Percentiles rank a stretch among this genome's conserved stretches.
phyloP scores from a whole-genome alignment of 2,329 filamentous ascomycete genomes.

The Fusarium heterosporum region DNA sequence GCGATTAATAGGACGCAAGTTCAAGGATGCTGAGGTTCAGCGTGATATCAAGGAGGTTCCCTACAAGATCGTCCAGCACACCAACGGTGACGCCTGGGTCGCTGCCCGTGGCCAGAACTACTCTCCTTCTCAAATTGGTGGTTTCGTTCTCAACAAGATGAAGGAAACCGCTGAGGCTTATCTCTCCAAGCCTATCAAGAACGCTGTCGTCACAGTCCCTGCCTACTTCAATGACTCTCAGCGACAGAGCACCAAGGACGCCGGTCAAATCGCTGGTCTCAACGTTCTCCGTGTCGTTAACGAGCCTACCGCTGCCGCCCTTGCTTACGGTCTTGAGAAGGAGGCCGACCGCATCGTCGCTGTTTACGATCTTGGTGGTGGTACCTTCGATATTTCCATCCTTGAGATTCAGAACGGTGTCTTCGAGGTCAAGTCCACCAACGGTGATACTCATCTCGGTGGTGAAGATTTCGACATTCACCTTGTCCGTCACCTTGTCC shows the following conservation, averaged over 20 bases:
- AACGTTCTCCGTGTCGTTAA: slow-evolving; percentile 98
- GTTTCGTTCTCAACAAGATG: slow-evolving; percentile 97
- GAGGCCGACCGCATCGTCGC: slow-evolving; percentile 89
- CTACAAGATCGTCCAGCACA: slow-evolving; percentile 98
- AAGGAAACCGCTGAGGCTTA: slow-evolving; percentile 98
- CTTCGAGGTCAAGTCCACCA: slow-evolving; percentile 99
- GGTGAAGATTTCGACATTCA: slow-evolving; percentile 98
- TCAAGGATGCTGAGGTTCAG: slow-evolving; percentile 92
- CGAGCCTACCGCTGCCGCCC: slow-evolving; percentile 94
- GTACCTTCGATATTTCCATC: slow-evolving; percentile 99
- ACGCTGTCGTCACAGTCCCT: slow-evolving; percentile 95
- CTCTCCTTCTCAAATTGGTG: slow-evolving; percentile 98
- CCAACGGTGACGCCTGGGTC: slow-evolving; percentile 96
- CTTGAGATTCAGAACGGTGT: slow-evolving; percentile 98
- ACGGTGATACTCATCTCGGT: slow-evolving; percentile 98
- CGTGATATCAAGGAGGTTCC: slow-evolving; percentile 97
- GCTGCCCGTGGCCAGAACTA: slow-evolving; percentile 94
- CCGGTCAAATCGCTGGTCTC: slow-evolving; percentile 93
- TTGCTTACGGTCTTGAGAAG: slow-evolving; percentile 97
- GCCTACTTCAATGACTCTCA: slow-evolving; percentile 99
- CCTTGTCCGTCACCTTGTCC: slow-evolving; percentile 91
- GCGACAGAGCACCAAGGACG: slow-evolving; percentile 98
- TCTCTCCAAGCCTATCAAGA: slow-evolving; percentile 90
- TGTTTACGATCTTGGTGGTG: slow-evolving; percentile 97
- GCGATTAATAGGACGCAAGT: slow-evolving; percentile 98